A percentile compares a stretch with the other conserved stretches of the same genome.
Evolutionary conservation across 2,329 filamentous ascomycete species (phyloP).

Genomic region (Aspergillus ochraceus): DNA sequence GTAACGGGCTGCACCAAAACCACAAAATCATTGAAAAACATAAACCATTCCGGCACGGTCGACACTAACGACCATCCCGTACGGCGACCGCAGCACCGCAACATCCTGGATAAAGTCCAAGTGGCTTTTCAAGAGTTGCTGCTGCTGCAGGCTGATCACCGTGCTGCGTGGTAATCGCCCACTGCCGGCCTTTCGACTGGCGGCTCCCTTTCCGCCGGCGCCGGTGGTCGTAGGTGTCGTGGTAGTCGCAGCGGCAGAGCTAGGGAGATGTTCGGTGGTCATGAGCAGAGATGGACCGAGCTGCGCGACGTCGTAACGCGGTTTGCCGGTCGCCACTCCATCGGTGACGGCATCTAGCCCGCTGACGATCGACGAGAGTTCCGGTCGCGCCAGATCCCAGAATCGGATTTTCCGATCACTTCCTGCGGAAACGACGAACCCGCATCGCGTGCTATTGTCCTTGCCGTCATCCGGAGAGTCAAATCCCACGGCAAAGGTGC

Average conservation of each 20-base stretch:
- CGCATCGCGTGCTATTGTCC: conserved; percentile 60
- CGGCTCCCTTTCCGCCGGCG: conserved; percentile 28
- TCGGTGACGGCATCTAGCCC: conserved; percentile 70
- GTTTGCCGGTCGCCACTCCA: conserved; percentile 47
- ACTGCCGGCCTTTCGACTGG: conserved; percentile 37
- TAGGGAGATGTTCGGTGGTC: conserved; percentile 63
- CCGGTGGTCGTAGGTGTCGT: conserved; percentile 19
- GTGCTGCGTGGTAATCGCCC: conserved; percentile 68
- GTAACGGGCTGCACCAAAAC: neutral
- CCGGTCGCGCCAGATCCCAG: conserved; percentile 81
- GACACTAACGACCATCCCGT: conserved; percentile 87
- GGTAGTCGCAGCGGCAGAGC: conserved; percentile 22
- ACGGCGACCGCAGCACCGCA: conserved; percentile 82
- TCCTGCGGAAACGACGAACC: conserved; percentile 83
- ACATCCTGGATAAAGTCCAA: conserved; percentile 86
- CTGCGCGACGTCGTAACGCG: conserved; percentile 68
- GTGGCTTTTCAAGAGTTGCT: conserved; percentile 81
- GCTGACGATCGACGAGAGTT: conserved; percentile 77
- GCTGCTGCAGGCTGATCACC: conserved; percentile 84
- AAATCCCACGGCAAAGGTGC: conserved; percentile 71
- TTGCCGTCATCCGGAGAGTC: conserved; percentile 67
- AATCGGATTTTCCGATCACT: conserved; percentile 89
- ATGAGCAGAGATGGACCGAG: conserved; percentile 64
- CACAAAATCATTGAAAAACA: conserved; percentile 60
- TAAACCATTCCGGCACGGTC: conserved; percentile 89